Base-by-base conservation (phyloP, 2,329 filamentous ascomycete genomes). In the Botrytis elliptica region DNA sequence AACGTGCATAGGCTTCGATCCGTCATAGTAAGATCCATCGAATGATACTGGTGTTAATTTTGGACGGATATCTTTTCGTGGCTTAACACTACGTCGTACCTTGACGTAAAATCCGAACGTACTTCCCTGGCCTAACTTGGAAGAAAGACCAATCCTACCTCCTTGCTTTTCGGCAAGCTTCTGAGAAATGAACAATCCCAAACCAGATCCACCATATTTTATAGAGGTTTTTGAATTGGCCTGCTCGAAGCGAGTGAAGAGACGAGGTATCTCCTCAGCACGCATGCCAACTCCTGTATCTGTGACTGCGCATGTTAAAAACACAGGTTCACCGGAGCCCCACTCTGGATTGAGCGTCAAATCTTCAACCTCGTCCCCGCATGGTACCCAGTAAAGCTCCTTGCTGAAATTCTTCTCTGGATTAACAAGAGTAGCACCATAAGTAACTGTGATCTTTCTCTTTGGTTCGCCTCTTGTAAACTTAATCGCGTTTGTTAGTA, bases 201-300 rank as follows among this genome's bases (percentile, higher is more conserved):
- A 85, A 0, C 93, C 93, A 0, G 90, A 93, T 0, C 93, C 93
- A 29, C 93, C 93, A 77, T 95, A 94, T 76, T 93, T 90, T 38
- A 93, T 90, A 76, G 77, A 77, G 92, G 92, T 6, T 91, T 94
- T 73, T 88, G 89, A 8, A 91, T 90, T 65, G 88, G 92, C 92
- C 82, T 95, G 93, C 16, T 91, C 91, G 81, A 95, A 95, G n/a
- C 92, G 88, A 77, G 93, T 88, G 82, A 95, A 95, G 0, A 96
- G 85, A 68, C 89, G 87, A 73, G 92, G 90, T 82, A 91, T 92
- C 79, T 94, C 92, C 70, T 90, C 86, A 2, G 88, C 85, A 1
- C 85, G 91, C 46, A 96, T 85, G 0, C 92, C 92, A 69, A 92
- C 89, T 1, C 93, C 93, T 0, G 92, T 94, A 77, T 96, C 93